Evolutionary conservation across 108 stramenopile genomes (phyloP).

Genomic region (Nitzschia sp.): DNA sequence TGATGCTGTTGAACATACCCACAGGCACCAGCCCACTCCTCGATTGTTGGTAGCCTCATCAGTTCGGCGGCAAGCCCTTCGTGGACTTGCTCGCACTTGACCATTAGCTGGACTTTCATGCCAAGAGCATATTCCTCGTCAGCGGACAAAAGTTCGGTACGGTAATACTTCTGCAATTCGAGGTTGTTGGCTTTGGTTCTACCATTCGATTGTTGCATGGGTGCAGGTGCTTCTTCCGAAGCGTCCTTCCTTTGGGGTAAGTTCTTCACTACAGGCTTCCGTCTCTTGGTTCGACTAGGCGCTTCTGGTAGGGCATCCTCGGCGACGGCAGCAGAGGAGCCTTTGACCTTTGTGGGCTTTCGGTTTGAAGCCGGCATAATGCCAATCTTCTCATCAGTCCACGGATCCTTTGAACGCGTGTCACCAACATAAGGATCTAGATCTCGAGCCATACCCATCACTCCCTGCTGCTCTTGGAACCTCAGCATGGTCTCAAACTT

Average conservation of each 20-base stretch:
- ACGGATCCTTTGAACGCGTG: neutral
- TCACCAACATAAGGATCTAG: neutral
- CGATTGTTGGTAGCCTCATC: conserved; percentile 62
- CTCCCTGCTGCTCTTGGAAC: conserved; percentile 5
- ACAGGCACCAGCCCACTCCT: conserved; percentile 85
- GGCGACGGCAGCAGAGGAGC: neutral
- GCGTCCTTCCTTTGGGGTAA: conserved; percentile 28
- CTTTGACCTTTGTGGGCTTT: neutral
- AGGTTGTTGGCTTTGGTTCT: conserved; percentile 22
- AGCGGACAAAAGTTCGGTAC: conserved; percentile 66
- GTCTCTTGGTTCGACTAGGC: neutral
- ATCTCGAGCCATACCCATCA: neutral
- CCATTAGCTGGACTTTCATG: conserved; percentile 74
- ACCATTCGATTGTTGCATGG: neutral
- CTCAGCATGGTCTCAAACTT: conserved; percentile 41
- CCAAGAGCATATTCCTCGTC: conserved; percentile 80
- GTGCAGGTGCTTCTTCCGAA: neutral
- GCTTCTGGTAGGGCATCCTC: neutral
- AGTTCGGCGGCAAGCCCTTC: conserved; percentile 60
- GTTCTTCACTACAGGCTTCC: conserved; percentile 38
- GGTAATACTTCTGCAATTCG: conserved; percentile 73
- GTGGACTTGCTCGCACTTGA: conserved; percentile 77
- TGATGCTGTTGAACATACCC: conserved; percentile 40
- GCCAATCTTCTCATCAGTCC: neutral
- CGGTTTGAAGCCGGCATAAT: neutral